These are phyloP conservation scores for Fagus crenata DNA, from an alignment of 306 rosid genomes.

Conservation along the genomic window DNA sequence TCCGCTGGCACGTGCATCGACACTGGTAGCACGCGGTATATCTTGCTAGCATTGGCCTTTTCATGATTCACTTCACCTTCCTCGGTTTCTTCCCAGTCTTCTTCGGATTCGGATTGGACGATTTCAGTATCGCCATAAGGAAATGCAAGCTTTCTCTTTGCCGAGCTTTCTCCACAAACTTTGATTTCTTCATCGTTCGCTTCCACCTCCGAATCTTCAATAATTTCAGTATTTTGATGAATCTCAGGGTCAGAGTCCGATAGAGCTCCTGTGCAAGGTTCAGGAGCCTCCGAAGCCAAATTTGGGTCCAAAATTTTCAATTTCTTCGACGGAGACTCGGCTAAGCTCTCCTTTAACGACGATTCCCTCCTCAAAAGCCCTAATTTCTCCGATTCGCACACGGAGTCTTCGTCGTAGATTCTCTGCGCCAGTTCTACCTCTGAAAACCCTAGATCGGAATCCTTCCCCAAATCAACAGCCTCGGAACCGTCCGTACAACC, in stretches of 20 bases:
- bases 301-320: slow-evolving; percentile 20
- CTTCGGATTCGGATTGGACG: background rate
- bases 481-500: slow-evolving; percentile 4
- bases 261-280: background rate
- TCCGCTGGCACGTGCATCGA: background rate
- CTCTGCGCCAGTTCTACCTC: background rate
- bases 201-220: background rate
- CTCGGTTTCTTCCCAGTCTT: background rate
- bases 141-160: slow-evolving; percentile 7
- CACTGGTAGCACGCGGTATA: background rate
- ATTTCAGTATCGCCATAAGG: background rate
- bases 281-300: background rate
- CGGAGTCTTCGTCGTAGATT: background rate
- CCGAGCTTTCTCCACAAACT: slow-evolving; percentile 2
- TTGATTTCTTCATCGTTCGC: background rate
- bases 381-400: background rate
- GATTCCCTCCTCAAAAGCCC: slow-evolving; percentile 22
- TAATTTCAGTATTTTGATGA: background rate
- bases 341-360: slow-evolving; percentile 6
- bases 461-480: slow-evolving; percentile 35
- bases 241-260: background rate
- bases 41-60: background rate
- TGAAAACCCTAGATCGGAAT: slow-evolving; percentile 39
- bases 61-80: background rate
- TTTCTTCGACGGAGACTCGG: slow-evolving; percentile 30